These are phyloP conservation scores for Penicillium sp. DNA, from an alignment of 2,329 filamentous ascomycete genomes.

Conservation along the genomic window DNA sequence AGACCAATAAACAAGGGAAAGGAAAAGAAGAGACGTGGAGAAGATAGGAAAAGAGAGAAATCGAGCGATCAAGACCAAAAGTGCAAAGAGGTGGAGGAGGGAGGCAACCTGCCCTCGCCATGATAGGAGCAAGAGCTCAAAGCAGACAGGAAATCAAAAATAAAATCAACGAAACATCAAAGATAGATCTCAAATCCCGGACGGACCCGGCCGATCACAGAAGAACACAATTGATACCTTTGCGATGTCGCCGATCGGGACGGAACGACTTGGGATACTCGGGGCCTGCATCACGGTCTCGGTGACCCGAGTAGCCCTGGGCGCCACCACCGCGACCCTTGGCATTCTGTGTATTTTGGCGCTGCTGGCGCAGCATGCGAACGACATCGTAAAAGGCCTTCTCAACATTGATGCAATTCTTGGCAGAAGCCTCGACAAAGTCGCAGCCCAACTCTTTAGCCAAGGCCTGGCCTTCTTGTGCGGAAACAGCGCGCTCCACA, in stretches of 20 bases:
- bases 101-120: background rate
- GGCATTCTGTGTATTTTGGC: slow-evolving; percentile 56
- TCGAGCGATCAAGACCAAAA: slow-evolving; percentile 4
- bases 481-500: slow-evolving; percentile 93
- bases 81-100: slow-evolving; percentile 11
- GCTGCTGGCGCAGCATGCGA: slow-evolving; percentile 81
- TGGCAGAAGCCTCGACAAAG: slow-evolving; percentile 94
- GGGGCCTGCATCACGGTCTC: slow-evolving; percentile 43
- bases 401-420: slow-evolving; percentile 98
- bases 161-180: slow-evolving; percentile 20
- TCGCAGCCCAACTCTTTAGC: slow-evolving; percentile 92
- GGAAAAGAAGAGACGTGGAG: background rate
- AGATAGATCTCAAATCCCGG: slow-evolving; percentile 9
- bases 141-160: slow-evolving; percentile 18
- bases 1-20: slow-evolving; percentile 19
- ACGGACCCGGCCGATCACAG: slow-evolving; percentile 37
- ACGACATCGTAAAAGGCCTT: slow-evolving; percentile 99
- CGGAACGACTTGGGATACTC: slow-evolving; percentile 47
- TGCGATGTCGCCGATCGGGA: slow-evolving; percentile 42
- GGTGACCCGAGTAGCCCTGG: slow-evolving; percentile 42
- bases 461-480: slow-evolving; percentile 89
- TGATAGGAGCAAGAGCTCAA: slow-evolving; percentile 9
- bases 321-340: slow-evolving; percentile 26
- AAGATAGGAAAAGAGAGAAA: background rate
- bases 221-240: slow-evolving; percentile 42